Conservation (phyloP, 768 basidiomycete species). For the Mycena olivaceomarginata region DNA sequence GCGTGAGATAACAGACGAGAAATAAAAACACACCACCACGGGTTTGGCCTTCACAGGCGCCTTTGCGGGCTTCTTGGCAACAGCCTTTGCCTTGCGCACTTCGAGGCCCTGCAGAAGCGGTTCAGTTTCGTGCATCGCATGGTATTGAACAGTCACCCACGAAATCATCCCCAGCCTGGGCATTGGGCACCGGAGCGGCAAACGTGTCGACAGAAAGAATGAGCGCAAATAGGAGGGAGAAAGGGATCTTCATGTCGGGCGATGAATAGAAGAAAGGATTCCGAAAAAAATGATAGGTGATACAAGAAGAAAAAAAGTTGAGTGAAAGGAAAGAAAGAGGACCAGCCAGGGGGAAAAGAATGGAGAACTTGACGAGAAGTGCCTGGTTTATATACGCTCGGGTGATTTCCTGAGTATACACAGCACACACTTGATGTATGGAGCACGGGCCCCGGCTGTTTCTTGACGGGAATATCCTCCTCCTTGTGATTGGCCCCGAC, state of each 20-base stretch:
- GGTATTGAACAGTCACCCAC: neutral
- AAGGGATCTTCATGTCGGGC: slow-evolving; percentile 11
- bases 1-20: no score
- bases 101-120: no score
- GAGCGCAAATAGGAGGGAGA: slow-evolving; percentile 5
- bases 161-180: slow-evolving; percentile 1
- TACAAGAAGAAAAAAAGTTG: neutral
- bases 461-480: no score
- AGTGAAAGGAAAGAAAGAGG: neutral
- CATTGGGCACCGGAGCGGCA: slow-evolving; percentile 13
- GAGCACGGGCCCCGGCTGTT: no score
- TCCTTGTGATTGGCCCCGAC: neutral
- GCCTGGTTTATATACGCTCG: neutral
- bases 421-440: no score
- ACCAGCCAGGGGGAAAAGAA: slow-evolving; percentile 3
- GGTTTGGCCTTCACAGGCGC: no score
- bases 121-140: no score
- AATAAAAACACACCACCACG: no score
- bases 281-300: neutral
- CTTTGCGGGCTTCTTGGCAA: no score
- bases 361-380: neutral
- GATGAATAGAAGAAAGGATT: neutral
- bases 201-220: slow-evolving; percentile 7
- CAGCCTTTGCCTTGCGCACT: no score
- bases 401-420: no score